Evolutionary conservation across 1,284 basidiomycete genomes (phyloP), one percentile per base, ranked within the genome.

Genomic region (Exobasidium rhododendri): DNA sequence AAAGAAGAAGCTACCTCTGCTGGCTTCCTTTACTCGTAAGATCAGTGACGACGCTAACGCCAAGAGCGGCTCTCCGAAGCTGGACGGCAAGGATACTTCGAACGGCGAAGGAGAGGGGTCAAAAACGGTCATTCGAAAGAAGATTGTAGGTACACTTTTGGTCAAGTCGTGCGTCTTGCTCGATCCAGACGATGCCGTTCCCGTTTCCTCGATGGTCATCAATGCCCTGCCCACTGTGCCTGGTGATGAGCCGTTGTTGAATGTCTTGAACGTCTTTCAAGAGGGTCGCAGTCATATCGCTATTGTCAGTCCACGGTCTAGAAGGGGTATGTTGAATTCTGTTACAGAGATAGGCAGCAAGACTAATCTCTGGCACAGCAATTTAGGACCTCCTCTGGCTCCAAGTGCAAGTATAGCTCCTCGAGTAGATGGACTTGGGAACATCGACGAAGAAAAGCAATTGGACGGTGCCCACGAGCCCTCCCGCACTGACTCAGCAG

Each of bases 221-320:
- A 93, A 93, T 81, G 90, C 89, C 68, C 87, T 94, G 2, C 89
- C 89, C 0, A 88, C 89, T 49, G 89, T 94, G 1, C 89, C 91
- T 0, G 87, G 86, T 60, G 90, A 94, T 70, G 90, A 93, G 79
- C 86, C 91, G 22, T 83, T 94, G 3, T 85, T 94, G 22, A 88
- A 90, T 44, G 90, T 94, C 67, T 84, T 94, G 57, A 92, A 94
- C 78, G 88, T 85, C 64, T 94, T 94, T 80, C 92, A 94, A 79
- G 91, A 93, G 75, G 92, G 92, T 10, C 85, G 90, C 44, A 90
- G 88, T 46, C 92, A 94, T 77, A 92, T 94, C 85, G 92, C 92
- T 30, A 89, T 94, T 67, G 91, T 94, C 29, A 75, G 77, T 17
- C 71, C 68, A 47, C 69, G 63, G 14, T 63, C 63, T 28, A 64